phyloP scores from a whole-genome alignment of 371 early-diverging fungal genomes.

The Synchytrium microbalum region DNA sequence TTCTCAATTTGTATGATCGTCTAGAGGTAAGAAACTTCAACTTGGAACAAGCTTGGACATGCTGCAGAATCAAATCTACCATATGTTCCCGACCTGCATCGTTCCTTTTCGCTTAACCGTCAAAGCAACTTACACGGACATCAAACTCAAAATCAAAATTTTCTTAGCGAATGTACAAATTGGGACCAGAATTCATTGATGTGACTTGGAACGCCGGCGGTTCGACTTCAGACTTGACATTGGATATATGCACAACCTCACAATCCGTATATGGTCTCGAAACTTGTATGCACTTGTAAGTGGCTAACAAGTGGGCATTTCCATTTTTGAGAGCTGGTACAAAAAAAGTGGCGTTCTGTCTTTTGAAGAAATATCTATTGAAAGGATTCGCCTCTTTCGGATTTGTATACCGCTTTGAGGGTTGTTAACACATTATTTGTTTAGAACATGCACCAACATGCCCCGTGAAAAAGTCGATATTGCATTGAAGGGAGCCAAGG shows the following conservation, averaged over 20 bases:
- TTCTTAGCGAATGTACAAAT: slow-evolving; percentile 76
- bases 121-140: too few relatives aligned
- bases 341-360: too few relatives aligned
- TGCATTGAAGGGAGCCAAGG: slow-evolving; percentile 82
- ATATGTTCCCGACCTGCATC: background rate
- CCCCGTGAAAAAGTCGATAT: slow-evolving; percentile 74
- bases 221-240: slow-evolving; percentile 75
- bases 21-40: slow-evolving; percentile 33
- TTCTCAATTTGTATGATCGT: slow-evolving; percentile 85
- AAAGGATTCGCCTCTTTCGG: too few relatives aligned
- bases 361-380: too few relatives aligned
- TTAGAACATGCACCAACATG: slow-evolving; percentile 88
- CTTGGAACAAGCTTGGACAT: background rate
- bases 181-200: slow-evolving; percentile 90
- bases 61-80: background rate
- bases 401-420: too few relatives aligned
- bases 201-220: slow-evolving; percentile 97
- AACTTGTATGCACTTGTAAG: slow-evolving; percentile 86
- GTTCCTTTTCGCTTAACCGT: background rate
- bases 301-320: background rate
- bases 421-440: too few relatives aligned
- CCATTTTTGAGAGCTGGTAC: background rate
- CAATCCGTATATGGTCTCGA: slow-evolving; percentile 90
- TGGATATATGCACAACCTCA: slow-evolving; percentile 67
- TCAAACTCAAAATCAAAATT: background rate